A percentile compares a stretch with the other conserved stretches of the same genome.
Evolutionary conservation across 2,329 filamentous ascomycete species (phyloP).

Genomic region (Pseudocercospora vitis): DNA sequence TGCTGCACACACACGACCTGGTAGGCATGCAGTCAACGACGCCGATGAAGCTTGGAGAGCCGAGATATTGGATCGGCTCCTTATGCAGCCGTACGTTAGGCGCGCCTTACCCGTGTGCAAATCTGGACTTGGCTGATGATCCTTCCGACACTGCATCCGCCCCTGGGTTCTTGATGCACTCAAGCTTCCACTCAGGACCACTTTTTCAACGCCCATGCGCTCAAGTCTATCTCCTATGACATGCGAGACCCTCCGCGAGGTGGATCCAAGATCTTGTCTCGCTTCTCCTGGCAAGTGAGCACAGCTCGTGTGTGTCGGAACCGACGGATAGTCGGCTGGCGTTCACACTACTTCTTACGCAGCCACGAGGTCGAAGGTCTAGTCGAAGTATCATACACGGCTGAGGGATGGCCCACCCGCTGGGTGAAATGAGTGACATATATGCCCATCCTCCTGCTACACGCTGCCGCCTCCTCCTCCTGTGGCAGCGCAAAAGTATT

Average conservation of each 20-base stretch:
- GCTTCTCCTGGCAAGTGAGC: neutral
- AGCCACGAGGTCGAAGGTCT: conserved; percentile 2
- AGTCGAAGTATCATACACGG: conserved; percentile 4
- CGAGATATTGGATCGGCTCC: conserved; percentile 5
- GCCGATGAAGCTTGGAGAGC: conserved; percentile 4
- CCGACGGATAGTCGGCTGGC: conserved; percentile 2
- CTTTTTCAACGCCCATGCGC: neutral
- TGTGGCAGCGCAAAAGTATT: conserved; percentile 1
- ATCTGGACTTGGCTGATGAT: conserved; percentile 5
- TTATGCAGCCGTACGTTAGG: neutral
- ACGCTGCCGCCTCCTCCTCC: neutral
- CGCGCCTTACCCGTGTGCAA: conserved; percentile 1
- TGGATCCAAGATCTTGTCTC: neutral
- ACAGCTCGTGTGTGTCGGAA: neutral
- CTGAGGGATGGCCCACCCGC: conserved; percentile 1
- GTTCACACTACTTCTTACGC: conserved; percentile 6
- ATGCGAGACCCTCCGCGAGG: neutral
- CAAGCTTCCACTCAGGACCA: neutral
- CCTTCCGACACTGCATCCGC: neutral
- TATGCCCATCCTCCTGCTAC: neutral
- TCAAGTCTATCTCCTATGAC: neutral
- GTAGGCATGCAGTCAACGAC: neutral
- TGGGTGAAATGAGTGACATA: conserved; percentile 2
- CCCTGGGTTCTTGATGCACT: neutral
- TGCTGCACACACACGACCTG: too few species aligned